Evolutionary conservation across 1,284 basidiomycete species (phyloP), one percentile per base, ranked within the genome.

Genomic region (Bondarzewia mesenterica): DNA sequence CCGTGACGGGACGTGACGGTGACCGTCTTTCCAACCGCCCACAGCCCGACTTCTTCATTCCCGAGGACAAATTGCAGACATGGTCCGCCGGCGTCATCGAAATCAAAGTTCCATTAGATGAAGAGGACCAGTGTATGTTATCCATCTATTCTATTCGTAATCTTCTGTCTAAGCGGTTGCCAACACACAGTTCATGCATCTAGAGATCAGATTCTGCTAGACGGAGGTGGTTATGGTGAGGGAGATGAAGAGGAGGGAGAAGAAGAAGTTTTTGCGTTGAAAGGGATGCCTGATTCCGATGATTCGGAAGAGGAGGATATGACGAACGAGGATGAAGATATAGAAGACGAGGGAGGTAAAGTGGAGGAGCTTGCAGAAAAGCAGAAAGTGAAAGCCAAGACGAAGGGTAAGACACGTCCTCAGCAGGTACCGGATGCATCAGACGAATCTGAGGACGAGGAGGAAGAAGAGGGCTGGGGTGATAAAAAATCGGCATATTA

Each of bases 391-490:
- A 72, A 63, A 67, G 58, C 59, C 53, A 61, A 68, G 55, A 46
- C 50, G 50, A 51, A 61, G 51, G 55, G 54, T 41, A 46, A 52
- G 20, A 22, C 42, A 36, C 50, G 54, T 20, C 43, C 36, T 3
- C 51, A 50, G 41, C 45, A 44, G 15, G 51, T 57, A 22, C 39
- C n/a, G 18, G 63, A 65, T 22, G 63, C 62, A 6, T 47, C 46
- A 16, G 46, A 47, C 21, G 37, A 23, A 37, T 39, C 36, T 15
- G 68, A 66, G 7, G 63, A 63, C 75, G 75, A 42, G 72, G 85
- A 88, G 51, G 70, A 72, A 46, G 73, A 75, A 54, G 86, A 89
- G 63, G 78, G 77, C 1, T 94, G 92, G 92, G 92, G 92, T 2
- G 71, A 71, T 52, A 79, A 77, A 54, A 85, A 84, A 62, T 73